A percentile compares a stretch with the other conserved stretches of the same genome.
Conservation (phyloP, 257 asterid species). For the Solanum corneliomulleri region DNA sequence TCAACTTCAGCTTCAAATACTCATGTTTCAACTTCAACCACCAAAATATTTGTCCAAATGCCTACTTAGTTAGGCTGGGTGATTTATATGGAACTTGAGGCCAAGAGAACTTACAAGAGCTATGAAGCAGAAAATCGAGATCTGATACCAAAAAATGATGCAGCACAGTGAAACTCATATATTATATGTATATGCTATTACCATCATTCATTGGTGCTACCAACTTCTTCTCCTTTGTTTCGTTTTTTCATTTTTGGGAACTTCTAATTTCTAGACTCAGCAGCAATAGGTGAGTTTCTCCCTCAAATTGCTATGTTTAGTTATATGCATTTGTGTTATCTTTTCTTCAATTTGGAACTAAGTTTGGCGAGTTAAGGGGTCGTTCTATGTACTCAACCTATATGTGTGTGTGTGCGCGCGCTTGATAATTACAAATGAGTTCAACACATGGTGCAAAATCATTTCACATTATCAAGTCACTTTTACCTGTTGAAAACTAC, state of each 20-base stretch:
- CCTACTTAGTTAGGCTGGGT: neutral
- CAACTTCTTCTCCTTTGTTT: neutral
- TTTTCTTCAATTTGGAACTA: slow-evolving; percentile 42
- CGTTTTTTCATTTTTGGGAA: neutral
- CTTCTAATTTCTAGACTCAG: slow-evolving; percentile 6
- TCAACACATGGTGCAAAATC: neutral
- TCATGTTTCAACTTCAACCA: neutral
- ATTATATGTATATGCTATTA: neutral
- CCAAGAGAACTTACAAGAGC: neutral
- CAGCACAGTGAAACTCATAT: neutral
- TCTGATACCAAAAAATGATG: neutral
- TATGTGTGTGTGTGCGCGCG: neutral
- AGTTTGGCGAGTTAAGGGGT: neutral
- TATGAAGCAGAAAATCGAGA: neutral
- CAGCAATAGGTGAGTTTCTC: slow-evolving; percentile 66
- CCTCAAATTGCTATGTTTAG: slow-evolving; percentile 42
- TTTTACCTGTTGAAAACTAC: neutral
- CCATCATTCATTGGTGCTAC: neutral
- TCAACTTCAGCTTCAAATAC: neutral
- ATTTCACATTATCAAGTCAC: neutral
- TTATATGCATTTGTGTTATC: slow-evolving; percentile 50
- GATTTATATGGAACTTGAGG: neutral
- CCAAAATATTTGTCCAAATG: neutral
- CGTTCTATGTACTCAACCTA: neutral
- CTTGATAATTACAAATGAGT: neutral